phyloP scores from a whole-genome alignment of 257 asterid species.

The Forsythia viridissima region DNA sequence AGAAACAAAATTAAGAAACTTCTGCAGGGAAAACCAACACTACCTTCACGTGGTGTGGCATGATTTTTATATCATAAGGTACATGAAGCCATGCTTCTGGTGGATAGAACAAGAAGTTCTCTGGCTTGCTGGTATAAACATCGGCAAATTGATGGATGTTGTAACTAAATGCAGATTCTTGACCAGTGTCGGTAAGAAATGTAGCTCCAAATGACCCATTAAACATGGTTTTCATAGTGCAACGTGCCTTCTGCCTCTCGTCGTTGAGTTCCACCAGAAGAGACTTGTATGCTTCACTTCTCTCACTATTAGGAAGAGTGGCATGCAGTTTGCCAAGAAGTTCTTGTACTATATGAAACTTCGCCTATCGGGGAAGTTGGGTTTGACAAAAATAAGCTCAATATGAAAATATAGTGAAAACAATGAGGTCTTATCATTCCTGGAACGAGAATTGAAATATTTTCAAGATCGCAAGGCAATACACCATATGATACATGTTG shows the following conservation, averaged over 20 bases:
- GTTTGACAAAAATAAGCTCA: conserved; percentile 9
- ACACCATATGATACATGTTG: not conserved
- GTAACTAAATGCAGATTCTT: conserved; percentile 91
- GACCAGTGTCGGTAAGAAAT: conserved; percentile 87
- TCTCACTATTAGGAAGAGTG: conserved; percentile 50
- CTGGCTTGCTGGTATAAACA: conserved; percentile 94
- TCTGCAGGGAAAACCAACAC: conserved; percentile 5
- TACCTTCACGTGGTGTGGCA: conserved; percentile 99
- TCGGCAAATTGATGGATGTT: conserved; percentile 95
- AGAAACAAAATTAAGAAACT: conserved; percentile 10
- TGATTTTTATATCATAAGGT: conserved; percentile 86
- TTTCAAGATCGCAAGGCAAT: not conserved
- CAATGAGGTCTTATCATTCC: not conserved
- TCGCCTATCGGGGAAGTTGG: conserved; percentile 54
- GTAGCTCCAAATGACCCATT: conserved; percentile 92
- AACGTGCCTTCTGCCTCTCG: conserved; percentile 80
- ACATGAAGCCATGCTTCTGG: conserved; percentile 97
- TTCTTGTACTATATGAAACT: conserved; percentile 85
- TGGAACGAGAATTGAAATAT: conserved; percentile 3
- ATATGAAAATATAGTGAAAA: conserved; percentile 1
- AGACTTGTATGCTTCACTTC: conserved; percentile 53
- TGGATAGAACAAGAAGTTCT: conserved; percentile 80
- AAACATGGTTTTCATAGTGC: conserved; percentile 78
- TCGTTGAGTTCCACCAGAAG: conserved; percentile 79
- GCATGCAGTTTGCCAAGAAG: conserved; percentile 88